phyloP scores from a whole-genome alignment of 306 rosid genomes.

The Gynostemma pentaphyllum region DNA sequence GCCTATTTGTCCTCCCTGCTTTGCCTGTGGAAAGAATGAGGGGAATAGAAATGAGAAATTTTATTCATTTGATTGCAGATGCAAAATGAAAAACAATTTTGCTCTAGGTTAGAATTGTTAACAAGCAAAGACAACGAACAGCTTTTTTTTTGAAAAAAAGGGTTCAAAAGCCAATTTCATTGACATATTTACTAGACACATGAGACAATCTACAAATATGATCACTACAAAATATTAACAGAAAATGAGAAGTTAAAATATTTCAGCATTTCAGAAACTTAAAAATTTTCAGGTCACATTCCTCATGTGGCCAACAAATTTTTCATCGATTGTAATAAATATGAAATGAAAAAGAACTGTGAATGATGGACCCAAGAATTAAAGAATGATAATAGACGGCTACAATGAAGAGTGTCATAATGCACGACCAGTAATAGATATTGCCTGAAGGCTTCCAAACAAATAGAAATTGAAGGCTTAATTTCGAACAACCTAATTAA shows the following conservation, averaged over 20 bases:
- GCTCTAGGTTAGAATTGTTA: neutral
- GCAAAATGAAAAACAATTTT: neutral
- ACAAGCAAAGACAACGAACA: neutral
- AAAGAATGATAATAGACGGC: no score
- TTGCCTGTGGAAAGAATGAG: conserved; percentile 32
- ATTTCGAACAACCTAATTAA: no score
- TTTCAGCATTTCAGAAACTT: neutral
- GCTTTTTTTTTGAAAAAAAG: no score
- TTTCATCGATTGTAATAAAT: neutral
- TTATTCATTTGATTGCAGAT: neutral
- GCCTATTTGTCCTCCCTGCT: conserved; percentile 79
- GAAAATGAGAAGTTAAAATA: neutral
- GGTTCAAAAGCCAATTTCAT: no score
- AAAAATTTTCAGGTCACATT: neutral
- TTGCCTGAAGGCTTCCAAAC: neutral
- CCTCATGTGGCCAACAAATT: neutral
- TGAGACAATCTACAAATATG: no score
- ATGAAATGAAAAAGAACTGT: no score
- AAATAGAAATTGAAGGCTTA: neutral
- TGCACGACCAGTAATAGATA: neutral
- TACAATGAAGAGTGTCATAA: neutral
- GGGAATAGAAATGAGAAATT: conserved; percentile 7
- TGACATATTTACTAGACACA: neutral
- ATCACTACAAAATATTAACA: neutral
- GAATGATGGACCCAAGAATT: no score